These are phyloP conservation scores for Trichosporon asahii DNA, from an alignment of 1,284 basidiomycete genomes.

Conservation along the genomic window DNA sequence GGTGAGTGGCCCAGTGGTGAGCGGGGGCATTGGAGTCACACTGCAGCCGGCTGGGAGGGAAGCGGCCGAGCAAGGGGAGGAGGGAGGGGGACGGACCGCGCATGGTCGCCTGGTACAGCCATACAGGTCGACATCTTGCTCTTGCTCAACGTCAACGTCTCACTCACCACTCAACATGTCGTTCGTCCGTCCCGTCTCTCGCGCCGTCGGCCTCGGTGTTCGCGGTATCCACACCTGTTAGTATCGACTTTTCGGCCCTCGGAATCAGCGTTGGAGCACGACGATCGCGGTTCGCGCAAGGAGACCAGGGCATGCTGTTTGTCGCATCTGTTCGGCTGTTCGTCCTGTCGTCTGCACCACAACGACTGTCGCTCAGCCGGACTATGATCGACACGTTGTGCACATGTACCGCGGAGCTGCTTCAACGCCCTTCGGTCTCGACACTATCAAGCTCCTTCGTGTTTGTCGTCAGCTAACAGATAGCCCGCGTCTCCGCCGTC, in stretches of 20 bases:
- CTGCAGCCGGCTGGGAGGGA: not conserved
- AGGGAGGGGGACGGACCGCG: not conserved
- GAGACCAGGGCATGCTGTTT: not conserved
- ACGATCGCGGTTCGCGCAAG: too few relatives aligned
- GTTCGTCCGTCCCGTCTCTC: constrained; percentile 36
- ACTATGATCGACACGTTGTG: not conserved
- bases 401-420: not conserved
- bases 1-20: not conserved
- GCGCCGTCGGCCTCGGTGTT: constrained; percentile 37
- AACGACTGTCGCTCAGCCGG: not conserved
- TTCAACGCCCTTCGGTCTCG: not conserved
- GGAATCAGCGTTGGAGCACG: not conserved
- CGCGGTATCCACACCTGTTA: constrained; percentile 42
- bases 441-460: too few relatives aligned
- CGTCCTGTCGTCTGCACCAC: not conserved
- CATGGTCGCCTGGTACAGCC: not conserved
- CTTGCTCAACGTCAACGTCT: constrained; percentile 7
- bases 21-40: not conserved
- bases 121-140: not conserved
- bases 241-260: constrained; percentile 17
- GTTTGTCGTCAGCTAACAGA: not conserved
- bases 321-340: not conserved
- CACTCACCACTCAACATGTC: constrained; percentile 34
- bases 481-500: constrained; percentile 38
- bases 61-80: not conserved